Conservation (phyloP, 768 basidiomycete species). For the Hortiboletus campestris region DNA sequence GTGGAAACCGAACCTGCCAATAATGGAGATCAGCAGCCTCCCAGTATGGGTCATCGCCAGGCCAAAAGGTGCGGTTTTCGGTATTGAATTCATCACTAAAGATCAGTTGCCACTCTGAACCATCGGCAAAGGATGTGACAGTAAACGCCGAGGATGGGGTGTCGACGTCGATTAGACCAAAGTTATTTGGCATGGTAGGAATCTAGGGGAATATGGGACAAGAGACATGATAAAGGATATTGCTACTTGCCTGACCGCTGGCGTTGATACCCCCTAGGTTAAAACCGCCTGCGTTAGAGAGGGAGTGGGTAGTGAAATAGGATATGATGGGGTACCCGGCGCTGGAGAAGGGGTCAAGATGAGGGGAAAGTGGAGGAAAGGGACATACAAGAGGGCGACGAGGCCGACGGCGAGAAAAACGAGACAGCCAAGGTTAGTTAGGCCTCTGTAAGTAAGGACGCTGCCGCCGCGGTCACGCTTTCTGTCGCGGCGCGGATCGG, state of each 20-base stretch:
- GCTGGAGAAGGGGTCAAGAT: constrained; percentile 31
- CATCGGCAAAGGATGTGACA: constrained; percentile 49
- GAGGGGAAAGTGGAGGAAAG: neutral
- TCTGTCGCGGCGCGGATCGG: constrained; percentile 62
- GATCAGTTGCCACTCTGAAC: constrained; percentile 60
- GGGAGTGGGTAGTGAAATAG: constrained; percentile 46
- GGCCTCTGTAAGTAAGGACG: constrained; percentile 66
- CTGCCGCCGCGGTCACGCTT: constrained; percentile 53
- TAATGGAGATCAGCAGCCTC: constrained; percentile 82
- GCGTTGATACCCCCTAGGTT: constrained; percentile 77
- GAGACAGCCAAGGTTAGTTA: constrained; percentile 71
- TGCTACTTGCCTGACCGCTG: constrained; percentile 56
- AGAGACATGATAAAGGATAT: neutral
- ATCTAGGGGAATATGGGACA: constrained; percentile 36
- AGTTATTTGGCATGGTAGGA: constrained; percentile 59
- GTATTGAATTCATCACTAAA: constrained; percentile 90
- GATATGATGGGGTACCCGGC: constrained; percentile 64
- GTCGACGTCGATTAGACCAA: constrained; percentile 70
- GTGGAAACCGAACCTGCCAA: constrained; percentile 50
- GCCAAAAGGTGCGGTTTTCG: constrained; percentile 75
- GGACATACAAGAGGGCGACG: constrained; percentile 57
- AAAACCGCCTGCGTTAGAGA: constrained; percentile 58
- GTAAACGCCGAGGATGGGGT: constrained; percentile 65
- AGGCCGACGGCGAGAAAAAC: constrained; percentile 52
- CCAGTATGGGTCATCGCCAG: constrained; percentile 87